Base-by-base conservation (phyloP, 495 filamentous ascomycete species). In the Bathelium albidoporum region DNA sequence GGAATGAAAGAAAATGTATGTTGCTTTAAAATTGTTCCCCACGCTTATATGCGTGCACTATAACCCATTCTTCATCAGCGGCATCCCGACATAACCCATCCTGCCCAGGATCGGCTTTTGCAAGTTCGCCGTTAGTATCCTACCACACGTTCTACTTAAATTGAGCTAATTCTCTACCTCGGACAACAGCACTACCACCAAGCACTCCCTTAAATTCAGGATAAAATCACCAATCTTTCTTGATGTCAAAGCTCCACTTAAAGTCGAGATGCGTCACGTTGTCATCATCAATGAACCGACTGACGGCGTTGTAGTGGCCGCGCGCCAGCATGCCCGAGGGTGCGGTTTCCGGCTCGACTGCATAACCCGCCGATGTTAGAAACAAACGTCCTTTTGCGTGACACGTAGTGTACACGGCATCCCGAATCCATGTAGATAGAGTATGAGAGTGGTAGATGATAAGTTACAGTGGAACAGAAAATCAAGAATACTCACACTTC, bases 261-360 rank as follows among this genome's bases (percentile, higher is more conserved):
- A 98, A 97, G 69, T 85, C 76, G 43, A 98, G 80, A 74, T 97
- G 90, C 32, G 79, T 84, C 73, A 89, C 83, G 65, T 89, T 80
- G 76, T 98, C 94, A 65, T 98, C 94, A 72, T 98, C 94, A 61
- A 94, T 78, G 75, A 98, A 97, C 74, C 82, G 89, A 60, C 88
- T 94, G 58, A 81, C 77, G 22, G 90, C 93, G 55, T 88, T 84
- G 79, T 97, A 98, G 73, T 87, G 81, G 59, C 90, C 95, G 55
- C 94, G 86, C 62, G 82, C 87, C 10, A 96, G 69, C 86, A 96
- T 91, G 72, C 92, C 93, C 18, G 86, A 84, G 20, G 94, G 94
- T 16, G 94, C 94, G 62, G 94, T 90, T 71, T 95, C 91, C 69
- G 88, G 80, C 63, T 87, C 80, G 80, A 98, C 94, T 97, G 68